Evolutionary conservation across 306 rosid species (phyloP), one percentile per base, ranked within the genome.

Genomic region (Casuarina cunninghamiana): DNA sequence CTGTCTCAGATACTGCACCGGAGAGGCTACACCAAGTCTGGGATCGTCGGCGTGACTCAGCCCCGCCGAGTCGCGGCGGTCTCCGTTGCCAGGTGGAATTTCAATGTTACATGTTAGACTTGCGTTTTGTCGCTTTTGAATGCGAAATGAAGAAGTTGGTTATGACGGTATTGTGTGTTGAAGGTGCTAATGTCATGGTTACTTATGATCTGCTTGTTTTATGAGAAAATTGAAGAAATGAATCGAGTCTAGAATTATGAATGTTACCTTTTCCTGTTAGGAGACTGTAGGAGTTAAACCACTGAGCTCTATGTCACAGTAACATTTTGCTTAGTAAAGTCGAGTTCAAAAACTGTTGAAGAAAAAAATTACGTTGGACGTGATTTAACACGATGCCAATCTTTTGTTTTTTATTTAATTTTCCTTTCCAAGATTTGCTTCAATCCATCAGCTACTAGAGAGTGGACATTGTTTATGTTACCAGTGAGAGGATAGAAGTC

Each of bases 51-150:
- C 76, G 87, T 92, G 85, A 92, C 98, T 69, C 98, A 95, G 84
- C 97, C 98, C 26, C 98, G 98, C n/a, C 92, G 97, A 12, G 97
- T 92, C 37, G 98, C 98, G 69, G 97, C 98, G 5, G 98, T 92
- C 61, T 82, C 97, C 16, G 97, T 95, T 17, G 89, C 98, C 43
- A 93, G 97, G 98, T 88, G 44, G 8, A 65, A 1, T 53, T 42
- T 42, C 41, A 32, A 45, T 43, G 68, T 65, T 71, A 54, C n/a
- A 10, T 38, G 35, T 32, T 17, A 17, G 19, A 69, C 83, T 43
- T 21, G 57, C 15, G 5, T 44, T 10, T 37, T 49, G 11, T 35
- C 49, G 57, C 17, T 37, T 7, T 11, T 44, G 43, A 12, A 41
- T 49, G 50, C 39, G 17, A 15, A 16, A 17, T 48, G 17, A 41